phyloP scores from a whole-genome alignment of 345 rosid species.

The Eucalyptus rudis region DNA sequence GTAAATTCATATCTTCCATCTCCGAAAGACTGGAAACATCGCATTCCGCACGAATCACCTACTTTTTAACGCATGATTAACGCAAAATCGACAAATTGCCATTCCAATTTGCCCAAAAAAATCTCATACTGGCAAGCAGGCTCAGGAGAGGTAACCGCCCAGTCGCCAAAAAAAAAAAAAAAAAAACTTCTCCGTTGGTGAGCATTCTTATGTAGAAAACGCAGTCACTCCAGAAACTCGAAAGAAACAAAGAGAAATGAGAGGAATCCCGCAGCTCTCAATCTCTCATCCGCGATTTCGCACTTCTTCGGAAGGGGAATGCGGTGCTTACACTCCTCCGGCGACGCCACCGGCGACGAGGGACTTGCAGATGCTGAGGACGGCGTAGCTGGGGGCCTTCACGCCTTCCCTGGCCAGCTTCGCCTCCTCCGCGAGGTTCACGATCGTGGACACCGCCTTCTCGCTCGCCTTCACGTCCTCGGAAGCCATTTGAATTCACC shows the following conservation, averaged over 20 bases:
- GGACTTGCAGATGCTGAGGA: slow-evolving; percentile 84
- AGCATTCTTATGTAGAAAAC: neutral
- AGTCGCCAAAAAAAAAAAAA: neutral
- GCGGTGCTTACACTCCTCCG: slow-evolving; percentile 87
- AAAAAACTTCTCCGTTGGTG: neutral
- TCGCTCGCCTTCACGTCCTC: slow-evolving; percentile 89
- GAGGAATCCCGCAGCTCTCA: neutral
- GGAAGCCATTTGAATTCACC: slow-evolving; percentile 55
- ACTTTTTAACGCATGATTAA: neutral
- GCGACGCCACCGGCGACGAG: slow-evolving; percentile 94
- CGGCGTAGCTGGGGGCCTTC: slow-evolving; percentile 70
- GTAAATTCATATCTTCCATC: neutral
- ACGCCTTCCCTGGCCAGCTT: slow-evolving; percentile 92
- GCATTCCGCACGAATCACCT: neutral
- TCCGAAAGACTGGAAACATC: neutral
- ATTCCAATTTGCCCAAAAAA: neutral
- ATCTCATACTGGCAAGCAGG: too few species aligned
- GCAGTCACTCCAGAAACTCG: neutral
- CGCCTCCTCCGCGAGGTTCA: slow-evolving; percentile 95
- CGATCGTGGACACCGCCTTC: slow-evolving; percentile 81
- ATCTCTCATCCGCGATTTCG: neutral
- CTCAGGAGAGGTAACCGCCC: neutral
- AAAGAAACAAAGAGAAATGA: neutral
- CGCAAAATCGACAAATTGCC: neutral
- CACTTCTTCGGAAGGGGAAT: neutral